Percentiles rank a stretch among this genome's conserved stretches.
phyloP scores from a whole-genome alignment of 768 basidiomycete species.

The Terana coerulea region DNA sequence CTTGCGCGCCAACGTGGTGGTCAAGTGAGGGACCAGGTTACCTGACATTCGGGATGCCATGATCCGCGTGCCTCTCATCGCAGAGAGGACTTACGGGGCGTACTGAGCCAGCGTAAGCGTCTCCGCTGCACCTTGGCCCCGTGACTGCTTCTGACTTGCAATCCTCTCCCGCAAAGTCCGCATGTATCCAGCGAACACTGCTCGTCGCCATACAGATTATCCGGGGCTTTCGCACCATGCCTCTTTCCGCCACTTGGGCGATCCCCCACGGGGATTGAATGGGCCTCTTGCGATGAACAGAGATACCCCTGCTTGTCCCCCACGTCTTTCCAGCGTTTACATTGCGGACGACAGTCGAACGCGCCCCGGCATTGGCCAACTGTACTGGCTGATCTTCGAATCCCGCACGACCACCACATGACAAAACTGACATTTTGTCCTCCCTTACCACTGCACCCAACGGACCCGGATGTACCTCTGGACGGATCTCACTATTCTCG shows the following conservation, averaged over 20 bases:
- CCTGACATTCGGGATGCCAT: too few species aligned
- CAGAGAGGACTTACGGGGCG: too few species aligned
- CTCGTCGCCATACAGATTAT: not conserved
- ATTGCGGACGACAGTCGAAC: not conserved
- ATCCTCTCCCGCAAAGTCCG: too few species aligned
- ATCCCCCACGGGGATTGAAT: slow-evolving; percentile 3
- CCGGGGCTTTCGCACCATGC: slow-evolving; percentile 3
- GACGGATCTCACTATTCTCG: not conserved
- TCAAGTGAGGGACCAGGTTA: not conserved
- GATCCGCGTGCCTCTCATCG: too few species aligned
- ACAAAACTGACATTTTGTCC: slow-evolving; percentile 1
- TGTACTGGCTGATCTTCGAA: not conserved
- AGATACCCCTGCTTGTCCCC: not conserved
- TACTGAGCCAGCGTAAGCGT: too few species aligned
- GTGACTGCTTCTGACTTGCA: too few species aligned
- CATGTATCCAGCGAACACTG: too few species aligned
- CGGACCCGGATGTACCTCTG: not conserved
- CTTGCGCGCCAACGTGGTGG: not conserved
- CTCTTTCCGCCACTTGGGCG: not conserved
- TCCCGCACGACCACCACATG: not conserved
- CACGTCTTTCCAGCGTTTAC: not conserved
- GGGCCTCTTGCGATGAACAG: too few species aligned
- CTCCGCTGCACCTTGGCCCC: too few species aligned
- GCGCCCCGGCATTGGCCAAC: not conserved
- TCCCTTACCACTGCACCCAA: not conserved